A percentile compares a stretch with the other conserved stretches of the same genome.
Evolutionary conservation across 176 grass and related monocot genomes (phyloP).

Genomic region (Lolium rigidum): DNA sequence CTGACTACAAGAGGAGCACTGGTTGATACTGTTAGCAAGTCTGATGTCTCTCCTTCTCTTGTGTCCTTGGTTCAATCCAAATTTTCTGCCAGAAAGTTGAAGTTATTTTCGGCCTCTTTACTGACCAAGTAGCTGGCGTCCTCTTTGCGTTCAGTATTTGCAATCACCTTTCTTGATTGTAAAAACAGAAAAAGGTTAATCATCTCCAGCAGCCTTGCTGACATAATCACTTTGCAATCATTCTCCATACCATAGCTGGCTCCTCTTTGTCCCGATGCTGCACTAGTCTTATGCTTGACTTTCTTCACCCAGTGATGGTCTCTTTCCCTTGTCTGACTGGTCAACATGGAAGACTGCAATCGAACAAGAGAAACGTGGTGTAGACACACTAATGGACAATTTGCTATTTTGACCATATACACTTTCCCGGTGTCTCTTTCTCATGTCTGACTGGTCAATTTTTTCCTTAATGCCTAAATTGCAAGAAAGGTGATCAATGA

Average conservation of each 20-base stretch:
- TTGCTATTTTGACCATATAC: background rate
- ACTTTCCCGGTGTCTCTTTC: background rate
- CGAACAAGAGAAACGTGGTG: background rate
- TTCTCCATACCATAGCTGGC: background rate
- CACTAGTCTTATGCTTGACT: background rate
- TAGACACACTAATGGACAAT: background rate
- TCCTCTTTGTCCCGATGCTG: background rate
- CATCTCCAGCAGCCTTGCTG: background rate
- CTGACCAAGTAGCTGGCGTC: background rate
- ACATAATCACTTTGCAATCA: background rate
- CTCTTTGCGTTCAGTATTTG: background rate
- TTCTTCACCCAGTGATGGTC: background rate
- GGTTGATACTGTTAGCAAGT: background rate
- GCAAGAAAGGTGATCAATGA: background rate
- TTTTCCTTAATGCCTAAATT: slow-evolving; percentile 28
- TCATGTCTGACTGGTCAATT: background rate
- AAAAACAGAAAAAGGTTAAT: background rate
- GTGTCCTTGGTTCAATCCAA: background rate
- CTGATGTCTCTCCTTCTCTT: background rate
- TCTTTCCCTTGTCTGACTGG: background rate
- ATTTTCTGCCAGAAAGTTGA: slow-evolving; percentile 1
- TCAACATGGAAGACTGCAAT: background rate
- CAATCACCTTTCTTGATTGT: background rate
- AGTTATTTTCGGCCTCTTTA: slow-evolving; percentile 4
- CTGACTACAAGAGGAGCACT: background rate